Percentiles rank a stretch among this genome's conserved stretches.
Conservation (phyloP, 176 grass and related monocot genomes). For the Oryza coarctata region DNA sequence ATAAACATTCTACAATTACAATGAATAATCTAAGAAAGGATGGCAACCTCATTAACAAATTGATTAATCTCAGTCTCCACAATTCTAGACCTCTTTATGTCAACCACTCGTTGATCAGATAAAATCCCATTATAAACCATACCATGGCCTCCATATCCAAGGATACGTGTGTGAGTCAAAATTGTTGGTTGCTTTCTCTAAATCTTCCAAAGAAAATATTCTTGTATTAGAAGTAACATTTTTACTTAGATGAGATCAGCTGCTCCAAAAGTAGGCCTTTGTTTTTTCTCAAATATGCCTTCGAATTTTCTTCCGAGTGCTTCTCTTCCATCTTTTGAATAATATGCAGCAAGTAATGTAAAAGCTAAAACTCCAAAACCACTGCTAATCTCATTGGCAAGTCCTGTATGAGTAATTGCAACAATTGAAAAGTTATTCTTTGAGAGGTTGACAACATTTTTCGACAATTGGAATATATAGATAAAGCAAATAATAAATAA, state of each 20-base stretch:
- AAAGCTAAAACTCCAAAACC: conserved; percentile 42
- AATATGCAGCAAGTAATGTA: neutral
- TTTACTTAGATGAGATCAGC: neutral
- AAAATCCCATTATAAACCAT: too few relatives aligned
- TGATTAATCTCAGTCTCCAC: neutral
- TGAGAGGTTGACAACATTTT: too few relatives aligned
- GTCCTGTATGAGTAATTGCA: conserved; percentile 24
- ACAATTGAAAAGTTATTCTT: conserved; percentile 17
- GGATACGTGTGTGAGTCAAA: neutral
- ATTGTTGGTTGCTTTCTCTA: conserved; percentile 1
- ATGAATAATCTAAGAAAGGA: neutral
- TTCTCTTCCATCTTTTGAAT: conserved; percentile 30
- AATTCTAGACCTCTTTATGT: neutral
- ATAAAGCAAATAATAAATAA: neutral
- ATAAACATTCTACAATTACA: too few relatives aligned
- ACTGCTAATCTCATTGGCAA: conserved; percentile 33
- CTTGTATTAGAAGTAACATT: neutral
- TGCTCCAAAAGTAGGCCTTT: conserved; percentile 1
- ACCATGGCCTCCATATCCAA: too few relatives aligned
- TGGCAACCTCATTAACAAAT: neutral
- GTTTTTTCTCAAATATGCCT: conserved; percentile 35
- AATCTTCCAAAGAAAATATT: neutral
- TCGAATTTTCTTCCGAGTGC: conserved; percentile 27
- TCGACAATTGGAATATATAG: neutral
- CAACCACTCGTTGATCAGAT: neutral